Evolutionary conservation across 306 rosid species (phyloP).

Genomic region (Cicer cuneatum): DNA sequence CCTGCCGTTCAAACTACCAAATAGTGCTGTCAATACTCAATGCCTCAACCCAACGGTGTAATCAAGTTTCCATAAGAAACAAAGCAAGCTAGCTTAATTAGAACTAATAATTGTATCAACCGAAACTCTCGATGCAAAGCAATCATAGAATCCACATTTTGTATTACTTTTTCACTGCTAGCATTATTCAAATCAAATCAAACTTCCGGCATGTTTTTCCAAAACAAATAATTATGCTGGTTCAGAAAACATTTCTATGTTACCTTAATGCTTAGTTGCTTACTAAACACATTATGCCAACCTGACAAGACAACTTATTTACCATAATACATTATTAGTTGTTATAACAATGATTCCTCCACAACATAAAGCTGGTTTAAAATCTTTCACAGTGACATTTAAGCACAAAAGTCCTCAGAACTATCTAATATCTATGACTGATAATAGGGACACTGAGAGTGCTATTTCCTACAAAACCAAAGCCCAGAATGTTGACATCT

Average conservation of each 20-base stretch:
- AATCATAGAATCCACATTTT: neutral
- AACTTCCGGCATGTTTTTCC: neutral
- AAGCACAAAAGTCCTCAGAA: neutral
- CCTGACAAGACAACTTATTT: neutral
- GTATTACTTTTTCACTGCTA: neutral
- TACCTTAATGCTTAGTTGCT: no score
- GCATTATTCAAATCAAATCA: neutral
- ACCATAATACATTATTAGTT: neutral
- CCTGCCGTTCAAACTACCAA: no score
- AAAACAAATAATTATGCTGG: neutral
- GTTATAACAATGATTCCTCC: neutral
- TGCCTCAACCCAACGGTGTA: no score
- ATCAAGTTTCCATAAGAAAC: neutral
- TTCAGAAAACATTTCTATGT: no score
- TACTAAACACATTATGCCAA: neutral
- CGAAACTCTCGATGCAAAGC: neutral
- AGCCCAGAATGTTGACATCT: neutral
- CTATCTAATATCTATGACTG: neutral
- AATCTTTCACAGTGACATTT: neutral
- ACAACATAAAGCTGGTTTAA: neutral
- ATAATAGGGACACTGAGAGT: neutral
- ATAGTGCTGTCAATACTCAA: no score
- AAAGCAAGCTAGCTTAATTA: constrained; percentile 3
- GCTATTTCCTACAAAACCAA: neutral
- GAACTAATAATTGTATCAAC: neutral